Percentiles rank a stretch among this genome's conserved stretches.
Conservation (phyloP, 768 basidiomycete species). For the Lyophyllum shimeji region DNA sequence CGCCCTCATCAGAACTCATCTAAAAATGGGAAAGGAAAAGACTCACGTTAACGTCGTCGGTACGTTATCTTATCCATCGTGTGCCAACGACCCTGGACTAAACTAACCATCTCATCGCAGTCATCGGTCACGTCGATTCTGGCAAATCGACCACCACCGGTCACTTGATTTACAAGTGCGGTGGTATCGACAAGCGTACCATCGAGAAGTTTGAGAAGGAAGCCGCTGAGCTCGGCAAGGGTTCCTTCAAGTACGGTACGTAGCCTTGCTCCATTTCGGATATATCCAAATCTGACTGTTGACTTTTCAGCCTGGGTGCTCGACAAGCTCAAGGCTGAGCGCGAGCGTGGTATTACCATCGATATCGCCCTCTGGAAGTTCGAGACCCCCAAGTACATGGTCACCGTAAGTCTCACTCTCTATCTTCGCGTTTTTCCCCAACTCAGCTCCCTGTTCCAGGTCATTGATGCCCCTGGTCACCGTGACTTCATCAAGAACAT, state of each 20-base stretch:
- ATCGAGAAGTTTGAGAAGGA: slow-evolving; percentile 99
- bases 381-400: slow-evolving; percentile 97
- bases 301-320: slow-evolving; percentile 95
- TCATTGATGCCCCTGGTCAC: slow-evolving; percentile 99
- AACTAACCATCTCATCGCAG: slow-evolving; percentile 46
- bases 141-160: slow-evolving; percentile 99
- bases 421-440: slow-evolving; percentile 9
- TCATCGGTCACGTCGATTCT: slow-evolving; percentile 99
- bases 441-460: slow-evolving; percentile 42
- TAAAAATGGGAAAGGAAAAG: slow-evolving; percentile 96
- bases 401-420: slow-evolving; percentile 62
- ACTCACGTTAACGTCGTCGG: slow-evolving; percentile 97
- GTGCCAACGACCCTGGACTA: slow-evolving; percentile 25
- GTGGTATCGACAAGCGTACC: slow-evolving; percentile 99
- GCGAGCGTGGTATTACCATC: slow-evolving; percentile 99
- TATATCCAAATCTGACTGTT: slow-evolving; percentile 24
- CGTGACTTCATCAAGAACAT: slow-evolving; percentile 99
- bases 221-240: slow-evolving; percentile 99
- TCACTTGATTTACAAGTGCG: slow-evolving; percentile 99
- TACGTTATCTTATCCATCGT: slow-evolving; percentile 43
- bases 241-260: slow-evolving; percentile 96
- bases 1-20: slow-evolving; percentile 41
- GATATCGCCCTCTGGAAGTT: slow-evolving; percentile 99
- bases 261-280: slow-evolving; percentile 14
- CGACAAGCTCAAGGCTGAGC: slow-evolving; percentile 99